Evolutionary conservation across 768 basidiomycete species (phyloP).

Genomic region (Tylopilus balloui): DNA sequence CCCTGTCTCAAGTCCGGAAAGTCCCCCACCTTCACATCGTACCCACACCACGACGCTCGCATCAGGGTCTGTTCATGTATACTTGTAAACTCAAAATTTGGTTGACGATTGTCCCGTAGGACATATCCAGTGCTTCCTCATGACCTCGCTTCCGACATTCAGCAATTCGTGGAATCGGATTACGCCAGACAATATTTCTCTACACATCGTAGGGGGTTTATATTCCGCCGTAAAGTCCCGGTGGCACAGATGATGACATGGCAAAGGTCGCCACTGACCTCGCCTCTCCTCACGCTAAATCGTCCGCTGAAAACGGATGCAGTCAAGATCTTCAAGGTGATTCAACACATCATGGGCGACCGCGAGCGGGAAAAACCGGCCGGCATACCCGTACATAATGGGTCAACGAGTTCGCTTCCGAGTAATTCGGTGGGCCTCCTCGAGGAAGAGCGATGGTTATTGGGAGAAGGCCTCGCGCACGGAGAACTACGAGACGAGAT

Average conservation of each 20-base stretch:
- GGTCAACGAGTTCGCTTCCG: slow-evolving; percentile 40
- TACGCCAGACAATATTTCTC: slow-evolving; percentile 88
- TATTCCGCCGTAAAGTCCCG: slow-evolving; percentile 77
- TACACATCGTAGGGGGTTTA: slow-evolving; percentile 83
- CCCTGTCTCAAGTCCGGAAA: slow-evolving; percentile 42
- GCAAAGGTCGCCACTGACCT: slow-evolving; percentile 74
- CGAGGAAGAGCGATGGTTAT: slow-evolving; percentile 85
- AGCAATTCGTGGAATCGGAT: slow-evolving; percentile 80
- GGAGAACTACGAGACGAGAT: slow-evolving; percentile 90
- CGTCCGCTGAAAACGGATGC: slow-evolving; percentile 69
- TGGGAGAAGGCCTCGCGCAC: slow-evolving; percentile 72
- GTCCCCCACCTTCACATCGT: slow-evolving; percentile 13
- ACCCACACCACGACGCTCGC: slow-evolving; percentile 45
- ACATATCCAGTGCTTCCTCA: slow-evolving; percentile 74
- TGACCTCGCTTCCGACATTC: slow-evolving; percentile 79
- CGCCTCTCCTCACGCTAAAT: slow-evolving; percentile 71
- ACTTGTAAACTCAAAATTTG: background rate
- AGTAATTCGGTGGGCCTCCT: slow-evolving; percentile 47
- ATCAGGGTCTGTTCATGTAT: slow-evolving; percentile 52
- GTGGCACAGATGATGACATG: slow-evolving; percentile 86
- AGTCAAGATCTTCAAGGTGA: slow-evolving; percentile 79
- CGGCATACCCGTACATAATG: slow-evolving; percentile 43
- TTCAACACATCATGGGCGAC: slow-evolving; percentile 94
- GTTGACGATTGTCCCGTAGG: slow-evolving; percentile 36
- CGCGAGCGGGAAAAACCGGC: slow-evolving; percentile 65